A percentile compares a stretch with the other conserved stretches of the same genome.
Conservation (phyloP, 331 rosid species). For the Arachis monticola region DNA sequence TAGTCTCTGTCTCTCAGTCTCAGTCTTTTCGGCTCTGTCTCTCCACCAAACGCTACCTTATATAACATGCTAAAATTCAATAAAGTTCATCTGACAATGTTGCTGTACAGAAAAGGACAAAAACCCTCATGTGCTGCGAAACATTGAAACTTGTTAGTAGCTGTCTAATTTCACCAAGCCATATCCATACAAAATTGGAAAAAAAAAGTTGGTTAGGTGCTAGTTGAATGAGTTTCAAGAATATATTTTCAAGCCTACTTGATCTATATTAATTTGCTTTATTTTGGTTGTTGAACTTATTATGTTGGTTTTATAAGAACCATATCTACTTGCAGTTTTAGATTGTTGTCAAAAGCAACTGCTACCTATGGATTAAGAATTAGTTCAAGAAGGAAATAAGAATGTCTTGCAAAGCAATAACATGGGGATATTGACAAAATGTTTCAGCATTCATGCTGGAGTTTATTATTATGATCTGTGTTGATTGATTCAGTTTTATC, state of each 20-base stretch:
- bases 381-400: slow-evolving; percentile 18
- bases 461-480: neutral
- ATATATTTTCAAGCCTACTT: neutral
- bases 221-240: slow-evolving; percentile 13
- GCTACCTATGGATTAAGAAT: slow-evolving; percentile 2
- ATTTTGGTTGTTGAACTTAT: neutral
- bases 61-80: neutral
- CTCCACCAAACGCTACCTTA: too few species aligned
- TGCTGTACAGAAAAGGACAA: neutral
- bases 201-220: neutral
- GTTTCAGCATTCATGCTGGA: slow-evolving; percentile 2
- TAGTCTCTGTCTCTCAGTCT: too few species aligned
- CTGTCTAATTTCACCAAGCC: neutral
- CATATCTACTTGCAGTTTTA: neutral
- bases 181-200: neutral
- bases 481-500: slow-evolving; percentile 13
- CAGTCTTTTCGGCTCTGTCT: too few species aligned
- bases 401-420: neutral
- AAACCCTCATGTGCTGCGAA: neutral
- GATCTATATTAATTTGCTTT: neutral
- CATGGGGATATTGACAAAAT: slow-evolving; percentile 2
- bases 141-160: neutral
- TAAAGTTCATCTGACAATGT: neutral
- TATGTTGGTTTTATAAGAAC: neutral
- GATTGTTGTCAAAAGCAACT: neutral